phyloP scores from a whole-genome alignment of 139 green algal genomes.

The Chloropicon primus region DNA sequence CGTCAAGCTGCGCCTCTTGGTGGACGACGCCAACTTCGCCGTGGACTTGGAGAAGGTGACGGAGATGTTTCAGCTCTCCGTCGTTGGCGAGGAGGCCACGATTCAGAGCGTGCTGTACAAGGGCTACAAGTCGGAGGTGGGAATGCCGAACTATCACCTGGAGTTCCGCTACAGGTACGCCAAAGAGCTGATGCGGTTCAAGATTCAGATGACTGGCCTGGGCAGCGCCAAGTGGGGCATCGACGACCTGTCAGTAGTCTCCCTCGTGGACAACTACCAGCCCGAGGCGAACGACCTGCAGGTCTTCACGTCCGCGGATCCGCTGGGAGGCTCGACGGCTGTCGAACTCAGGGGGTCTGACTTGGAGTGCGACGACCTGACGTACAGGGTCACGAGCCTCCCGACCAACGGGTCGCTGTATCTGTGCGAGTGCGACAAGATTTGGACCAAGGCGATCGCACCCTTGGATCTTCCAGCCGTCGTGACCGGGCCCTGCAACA shows the following conservation, averaged over 20 bases:
- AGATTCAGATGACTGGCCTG: background rate
- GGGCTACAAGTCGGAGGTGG: background rate
- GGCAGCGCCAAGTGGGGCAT: slow-evolving; percentile 9
- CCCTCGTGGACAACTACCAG: slow-evolving; percentile 12
- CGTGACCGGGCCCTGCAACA: slow-evolving; percentile 11
- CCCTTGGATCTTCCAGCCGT: slow-evolving; percentile 1
- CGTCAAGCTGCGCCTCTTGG: slow-evolving; percentile 4
- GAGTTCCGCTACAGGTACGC: slow-evolving; percentile 9
- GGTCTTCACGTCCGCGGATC: slow-evolving; percentile 4
- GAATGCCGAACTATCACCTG: slow-evolving; percentile 6
- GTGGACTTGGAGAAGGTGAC: background rate
- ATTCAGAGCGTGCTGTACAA: background rate
- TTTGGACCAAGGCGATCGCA: slow-evolving; percentile 12
- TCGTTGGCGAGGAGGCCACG: background rate
- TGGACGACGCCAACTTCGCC: background rate
- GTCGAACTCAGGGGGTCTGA: slow-evolving; percentile 12
- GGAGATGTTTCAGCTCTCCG: background rate
- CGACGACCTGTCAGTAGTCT: slow-evolving; percentile 6
- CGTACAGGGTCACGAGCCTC: slow-evolving; percentile 4
- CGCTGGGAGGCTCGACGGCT: background rate
- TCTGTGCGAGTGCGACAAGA: slow-evolving; percentile 13
- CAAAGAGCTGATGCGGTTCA: background rate
- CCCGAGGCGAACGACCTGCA: slow-evolving; percentile 4
- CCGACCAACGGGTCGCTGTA: slow-evolving; percentile 11
- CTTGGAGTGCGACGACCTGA: slow-evolving; percentile 10